Conservation (phyloP, 768 basidiomycete species). For the Rhodosporidiobolus odoratus region DNA sequence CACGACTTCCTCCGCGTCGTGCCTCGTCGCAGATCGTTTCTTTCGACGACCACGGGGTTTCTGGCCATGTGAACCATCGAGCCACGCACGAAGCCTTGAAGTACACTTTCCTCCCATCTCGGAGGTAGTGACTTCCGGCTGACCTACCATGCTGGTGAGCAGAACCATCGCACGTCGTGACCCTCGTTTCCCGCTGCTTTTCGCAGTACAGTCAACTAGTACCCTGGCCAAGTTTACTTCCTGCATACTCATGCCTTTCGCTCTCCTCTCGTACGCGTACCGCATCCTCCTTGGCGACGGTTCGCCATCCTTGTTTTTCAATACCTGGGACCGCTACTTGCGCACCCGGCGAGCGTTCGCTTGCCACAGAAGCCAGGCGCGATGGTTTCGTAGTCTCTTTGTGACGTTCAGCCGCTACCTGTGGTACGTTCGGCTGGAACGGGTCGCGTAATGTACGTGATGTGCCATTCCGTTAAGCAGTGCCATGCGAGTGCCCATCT, state of each 20-base stretch:
- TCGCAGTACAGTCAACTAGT: constrained; percentile 24
- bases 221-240: constrained; percentile 39
- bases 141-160: not conserved
- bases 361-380: constrained; percentile 45
- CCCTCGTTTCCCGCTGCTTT: constrained; percentile 15
- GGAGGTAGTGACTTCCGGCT: not conserved
- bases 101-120: no score
- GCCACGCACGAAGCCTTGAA: constrained; percentile 1
- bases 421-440: constrained; percentile 46
- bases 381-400: constrained; percentile 49
- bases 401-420: constrained; percentile 46
- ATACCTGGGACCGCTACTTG: constrained; percentile 38
- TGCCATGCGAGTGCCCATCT: no score
- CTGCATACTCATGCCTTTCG: constrained; percentile 21
- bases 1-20: not conserved
- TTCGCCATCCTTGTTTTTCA: constrained; percentile 24
- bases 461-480: no score
- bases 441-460: no score
- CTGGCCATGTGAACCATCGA: constrained; percentile 48
- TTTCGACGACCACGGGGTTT: constrained; percentile 48
- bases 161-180: not conserved
- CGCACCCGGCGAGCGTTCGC: constrained; percentile 44
- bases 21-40: constrained; percentile 45
- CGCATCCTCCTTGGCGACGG: not conserved
- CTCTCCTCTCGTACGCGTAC: constrained; percentile 1